These are phyloP conservation scores for Plasmodium berghei DNA, from an alignment of 169 alveolate genomes.

Conservation along the genomic window DNA sequence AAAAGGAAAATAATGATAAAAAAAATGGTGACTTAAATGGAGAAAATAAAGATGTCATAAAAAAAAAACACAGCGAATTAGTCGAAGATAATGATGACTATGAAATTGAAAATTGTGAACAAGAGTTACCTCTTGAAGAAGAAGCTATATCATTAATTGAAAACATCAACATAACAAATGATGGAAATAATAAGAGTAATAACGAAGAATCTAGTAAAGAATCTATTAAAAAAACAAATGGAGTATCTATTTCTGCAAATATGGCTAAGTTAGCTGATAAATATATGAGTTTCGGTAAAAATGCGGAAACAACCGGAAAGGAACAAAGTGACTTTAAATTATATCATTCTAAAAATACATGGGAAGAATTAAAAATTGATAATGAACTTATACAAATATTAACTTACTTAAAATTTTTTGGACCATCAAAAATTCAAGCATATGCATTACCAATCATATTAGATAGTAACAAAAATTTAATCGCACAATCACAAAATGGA, in stretches of 20 bases:
- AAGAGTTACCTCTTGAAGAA: conserved; percentile 56
- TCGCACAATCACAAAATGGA: conserved; percentile 98
- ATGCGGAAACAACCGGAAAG: neutral
- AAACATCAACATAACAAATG: conserved; percentile 20
- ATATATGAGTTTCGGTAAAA: neutral
- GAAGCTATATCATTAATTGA: conserved; percentile 64
- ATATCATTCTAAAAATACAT: conserved; percentile 79
- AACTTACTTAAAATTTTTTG: conserved; percentile 76
- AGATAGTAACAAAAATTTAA: conserved; percentile 81
- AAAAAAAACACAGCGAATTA: conserved; percentile 50
- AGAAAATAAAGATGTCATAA: conserved; percentile 56
- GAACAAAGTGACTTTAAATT: conserved; percentile 51
- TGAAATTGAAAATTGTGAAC: conserved; percentile 41
- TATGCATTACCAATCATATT: conserved; percentile 87
- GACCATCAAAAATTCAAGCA: conserved; percentile 89
- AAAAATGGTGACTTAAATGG: neutral
- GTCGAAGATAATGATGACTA: conserved; percentile 72
- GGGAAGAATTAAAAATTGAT: conserved; percentile 81
- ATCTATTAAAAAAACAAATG: too few relatives aligned
- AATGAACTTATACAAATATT: conserved; percentile 79
- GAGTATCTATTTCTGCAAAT: neutral
- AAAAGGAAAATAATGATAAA: neutral
- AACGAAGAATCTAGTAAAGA: neutral
- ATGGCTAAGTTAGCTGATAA: neutral
- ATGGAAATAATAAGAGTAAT: conserved; percentile 1